Base-by-base conservation (phyloP, 2,329 filamentous ascomycete species). In the Fusarium algeriense region DNA sequence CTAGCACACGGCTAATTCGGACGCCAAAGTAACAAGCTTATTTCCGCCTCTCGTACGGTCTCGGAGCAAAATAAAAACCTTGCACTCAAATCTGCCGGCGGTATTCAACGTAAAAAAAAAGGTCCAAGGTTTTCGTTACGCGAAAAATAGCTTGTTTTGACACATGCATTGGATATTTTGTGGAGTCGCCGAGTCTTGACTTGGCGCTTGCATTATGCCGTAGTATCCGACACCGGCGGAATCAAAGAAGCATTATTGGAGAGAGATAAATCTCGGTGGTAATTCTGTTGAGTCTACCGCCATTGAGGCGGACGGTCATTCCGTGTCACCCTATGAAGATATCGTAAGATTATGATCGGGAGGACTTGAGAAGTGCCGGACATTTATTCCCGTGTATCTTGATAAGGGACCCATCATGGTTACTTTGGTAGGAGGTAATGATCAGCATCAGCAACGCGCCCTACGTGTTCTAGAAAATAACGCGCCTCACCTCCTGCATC, bases 91-190 rank as follows among this genome's bases (percentile, higher is more conserved):
- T 37, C 40, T 56, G 34, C 37, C 50, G 46, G 30, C 48, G 59
- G 46, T 40, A 57, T 41, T 52, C 17, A 38, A 37, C 15, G 23
- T 23, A 17, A 44, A 30, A 6, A 30, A 6, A 53, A 34, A 43
- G 32, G 34, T 43, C 40, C 28, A 32, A 19, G 34, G 48, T 70
- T 70, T 72, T 23, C 55, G 70, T 71, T 72, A 71, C 69, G 69
- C 61, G 61, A 71, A 53, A 72, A 55, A 53, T 72, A 59, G 40
- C 52, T 55, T 66, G 54, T 59, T 56, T 71, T 71, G 69, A 71
- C 69, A 71, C 69, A 71, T 58, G 28, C 32, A 71, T 58, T 62
- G 43, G 30, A 6, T 15, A 9, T 49, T 50, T 52, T 59, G 69
- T 71, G 69, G 69, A 70, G 37, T 59, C 45, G 20, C 13, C 23